Evolutionary conservation across 768 basidiomycete species (phyloP).

Genomic region (Trametes maxima): DNA sequence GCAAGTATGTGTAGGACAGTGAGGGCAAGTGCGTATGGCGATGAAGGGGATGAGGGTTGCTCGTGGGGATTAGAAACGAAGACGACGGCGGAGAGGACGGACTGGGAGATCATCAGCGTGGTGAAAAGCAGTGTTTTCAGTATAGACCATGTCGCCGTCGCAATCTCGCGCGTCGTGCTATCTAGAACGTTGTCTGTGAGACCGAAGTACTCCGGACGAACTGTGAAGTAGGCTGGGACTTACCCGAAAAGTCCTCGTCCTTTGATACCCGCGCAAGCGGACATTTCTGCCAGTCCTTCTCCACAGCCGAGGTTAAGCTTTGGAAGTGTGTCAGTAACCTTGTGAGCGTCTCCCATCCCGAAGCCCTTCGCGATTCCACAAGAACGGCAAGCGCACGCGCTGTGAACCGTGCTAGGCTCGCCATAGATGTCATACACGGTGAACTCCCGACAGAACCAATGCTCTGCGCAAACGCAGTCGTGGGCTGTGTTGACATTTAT

Average conservation of each 20-base stretch:
- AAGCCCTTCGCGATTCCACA: conserved; percentile 27
- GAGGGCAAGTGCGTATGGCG: conserved; percentile 53
- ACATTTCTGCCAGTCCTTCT: conserved; percentile 34
- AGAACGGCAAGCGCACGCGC: conserved; percentile 30
- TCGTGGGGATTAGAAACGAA: conserved; percentile 47
- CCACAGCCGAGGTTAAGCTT: conserved; percentile 25
- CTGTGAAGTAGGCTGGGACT: not conserved
- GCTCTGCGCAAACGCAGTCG: conserved; percentile 16
- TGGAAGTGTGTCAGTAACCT: conserved; percentile 25
- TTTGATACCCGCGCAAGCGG: conserved; percentile 28
- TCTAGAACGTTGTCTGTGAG: conserved; percentile 34
- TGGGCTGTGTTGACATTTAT: not conserved
- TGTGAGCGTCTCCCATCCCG: conserved; percentile 32
- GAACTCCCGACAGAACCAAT: conserved; percentile 26
- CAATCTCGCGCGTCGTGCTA: conserved; percentile 45
- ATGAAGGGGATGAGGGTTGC: conserved; percentile 1
- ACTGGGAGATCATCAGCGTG: conserved; percentile 67
- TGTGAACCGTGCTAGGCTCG: conserved; percentile 26
- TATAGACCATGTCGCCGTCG: conserved; percentile 61
- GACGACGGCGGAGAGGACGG: conserved; percentile 55
- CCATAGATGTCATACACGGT: conserved; percentile 29
- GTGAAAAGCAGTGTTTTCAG: conserved; percentile 80
- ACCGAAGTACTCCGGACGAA: not conserved
- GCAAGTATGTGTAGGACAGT: conserved; percentile 59
- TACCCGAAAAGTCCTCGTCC: conserved; percentile 36